These are phyloP conservation scores for Monosporascus cannonballus DNA, from an alignment of 2,329 filamentous ascomycete species.

Conservation along the genomic window DNA sequence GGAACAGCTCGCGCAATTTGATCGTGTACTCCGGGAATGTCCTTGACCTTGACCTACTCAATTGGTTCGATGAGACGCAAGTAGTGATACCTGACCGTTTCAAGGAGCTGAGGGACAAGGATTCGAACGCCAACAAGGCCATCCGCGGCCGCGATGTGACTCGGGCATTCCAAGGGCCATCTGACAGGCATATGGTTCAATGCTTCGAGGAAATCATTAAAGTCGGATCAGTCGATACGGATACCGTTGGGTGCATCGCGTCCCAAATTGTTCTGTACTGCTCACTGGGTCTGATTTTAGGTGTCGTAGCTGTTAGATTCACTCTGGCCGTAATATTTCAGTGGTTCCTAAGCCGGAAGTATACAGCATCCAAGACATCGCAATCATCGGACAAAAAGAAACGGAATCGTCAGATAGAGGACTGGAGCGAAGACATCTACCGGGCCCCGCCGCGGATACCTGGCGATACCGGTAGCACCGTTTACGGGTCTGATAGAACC, in stretches of 20 bases:
- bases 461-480: conserved; percentile 64
- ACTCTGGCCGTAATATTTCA: conserved; percentile 86
- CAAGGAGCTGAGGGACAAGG: conserved; percentile 68
- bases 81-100: conserved; percentile 73
- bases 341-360: conserved; percentile 88
- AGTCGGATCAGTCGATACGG: conserved; percentile 91
- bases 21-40: conserved; percentile 94
- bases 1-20: conserved; percentile 81
- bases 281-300: conserved; percentile 83
- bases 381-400: conserved; percentile 76
- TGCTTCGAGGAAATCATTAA: conserved; percentile 93
- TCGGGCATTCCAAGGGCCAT: conserved; percentile 70
- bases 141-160: conserved; percentile 85
- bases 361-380: conserved; percentile 79
- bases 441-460: conserved; percentile 77
- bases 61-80: conserved; percentile 82
- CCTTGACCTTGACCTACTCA: conserved; percentile 78
- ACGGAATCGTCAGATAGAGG: conserved; percentile 88
- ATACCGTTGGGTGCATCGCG: conserved; percentile 94
- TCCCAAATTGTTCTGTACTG: conserved; percentile 96
- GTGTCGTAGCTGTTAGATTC: conserved; percentile 83
- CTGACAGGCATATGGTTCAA: conserved; percentile 75
- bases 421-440: conserved; percentile 97
- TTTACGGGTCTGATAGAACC: conserved; percentile 58
- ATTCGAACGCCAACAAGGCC: conserved; percentile 49